Base-by-base conservation (phyloP, 2,329 filamentous ascomycete genomes). In the Mollisiaceae sp. region DNA sequence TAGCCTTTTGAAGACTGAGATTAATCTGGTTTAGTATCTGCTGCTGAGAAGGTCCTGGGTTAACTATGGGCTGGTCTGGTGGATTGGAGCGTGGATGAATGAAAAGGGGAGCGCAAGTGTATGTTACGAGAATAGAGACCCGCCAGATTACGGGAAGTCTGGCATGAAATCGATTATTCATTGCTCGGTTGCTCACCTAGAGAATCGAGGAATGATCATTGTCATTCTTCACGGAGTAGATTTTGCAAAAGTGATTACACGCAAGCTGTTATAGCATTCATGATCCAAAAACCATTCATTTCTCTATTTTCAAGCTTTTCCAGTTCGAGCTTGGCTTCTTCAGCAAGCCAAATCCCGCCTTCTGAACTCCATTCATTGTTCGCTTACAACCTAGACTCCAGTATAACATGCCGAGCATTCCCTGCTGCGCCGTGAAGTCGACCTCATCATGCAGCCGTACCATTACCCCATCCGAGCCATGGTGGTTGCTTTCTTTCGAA, bases 41-140 rank as follows among this genome's bases (percentile, higher is more conserved):
- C 79, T 52, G 82, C 82, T 32, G 81, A 82, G 70, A 83, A 83
- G 67, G 80, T 84, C 24, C 72, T 83, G 57, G 79, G 76, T 65
- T 82, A 57, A 65, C n/a, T 11, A 8, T 22, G 6, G n/a, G 1
- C 56, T 38, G 14, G 11, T 20, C 8, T 36, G 14, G 27, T 45
- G 36, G 50, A 35, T 41, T 22, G n/a, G 36, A 18, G 59, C n/a
- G 24, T 60, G 36, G 32, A 43, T 59, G 39, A 20, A n/a, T n/a
- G n/a, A n/a, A n/a, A 47, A 11, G 20, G 15, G 4, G 24, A 15
- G 38, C 12, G 11, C 8, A 9, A n/a, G 45, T 50, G 45, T 50
- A 50, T 50, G n/a, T 24, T 22, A 50, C 14, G 45, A 24, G n/a
- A 24, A 50, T 8, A 24, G n/a, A 14, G 45, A 22, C 2, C 9